phyloP scores from a whole-genome alignment of 306 rosid genomes.

The Prunus mongolica region DNA sequence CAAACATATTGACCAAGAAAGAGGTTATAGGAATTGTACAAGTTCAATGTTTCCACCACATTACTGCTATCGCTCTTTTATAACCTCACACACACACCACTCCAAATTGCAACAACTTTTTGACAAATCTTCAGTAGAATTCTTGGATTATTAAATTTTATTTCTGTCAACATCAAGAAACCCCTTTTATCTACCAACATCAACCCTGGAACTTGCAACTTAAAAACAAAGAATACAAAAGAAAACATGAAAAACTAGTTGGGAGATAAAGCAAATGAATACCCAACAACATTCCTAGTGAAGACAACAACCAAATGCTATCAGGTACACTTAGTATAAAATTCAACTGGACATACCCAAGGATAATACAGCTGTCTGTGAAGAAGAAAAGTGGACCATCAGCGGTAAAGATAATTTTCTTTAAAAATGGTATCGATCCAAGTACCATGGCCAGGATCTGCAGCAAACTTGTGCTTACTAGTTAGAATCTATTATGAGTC shows the following conservation, averaged over 20 bases:
- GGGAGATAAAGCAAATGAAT: not conserved
- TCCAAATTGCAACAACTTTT: not conserved
- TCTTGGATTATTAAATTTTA: not conserved
- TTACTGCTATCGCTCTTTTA: not conserved
- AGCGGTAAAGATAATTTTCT: slow-evolving; percentile 62
- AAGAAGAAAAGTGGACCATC: slow-evolving; percentile 91
- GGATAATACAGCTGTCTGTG: slow-evolving; percentile 96
- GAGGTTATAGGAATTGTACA: not conserved
- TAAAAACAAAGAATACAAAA: not conserved
- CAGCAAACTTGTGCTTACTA: slow-evolving; percentile 23
- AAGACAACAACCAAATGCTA: not conserved
- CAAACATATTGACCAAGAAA: not conserved
- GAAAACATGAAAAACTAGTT: too few relatives aligned
- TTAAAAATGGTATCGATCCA: slow-evolving; percentile 74
- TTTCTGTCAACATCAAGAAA: not conserved
- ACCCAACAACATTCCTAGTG: not conserved
- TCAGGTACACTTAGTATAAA: slow-evolving; percentile 1
- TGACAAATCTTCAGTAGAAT: not conserved
- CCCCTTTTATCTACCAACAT: not conserved
- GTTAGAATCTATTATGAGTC: not conserved
- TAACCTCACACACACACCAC: not conserved
- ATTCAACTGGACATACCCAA: slow-evolving; percentile 65
- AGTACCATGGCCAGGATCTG: slow-evolving; percentile 89
- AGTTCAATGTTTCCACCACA: not conserved
- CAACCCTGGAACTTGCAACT: slow-evolving; percentile 1